Conservation (phyloP, 2,329 filamentous ascomycete genomes). For the Claviceps sp. region DNA sequence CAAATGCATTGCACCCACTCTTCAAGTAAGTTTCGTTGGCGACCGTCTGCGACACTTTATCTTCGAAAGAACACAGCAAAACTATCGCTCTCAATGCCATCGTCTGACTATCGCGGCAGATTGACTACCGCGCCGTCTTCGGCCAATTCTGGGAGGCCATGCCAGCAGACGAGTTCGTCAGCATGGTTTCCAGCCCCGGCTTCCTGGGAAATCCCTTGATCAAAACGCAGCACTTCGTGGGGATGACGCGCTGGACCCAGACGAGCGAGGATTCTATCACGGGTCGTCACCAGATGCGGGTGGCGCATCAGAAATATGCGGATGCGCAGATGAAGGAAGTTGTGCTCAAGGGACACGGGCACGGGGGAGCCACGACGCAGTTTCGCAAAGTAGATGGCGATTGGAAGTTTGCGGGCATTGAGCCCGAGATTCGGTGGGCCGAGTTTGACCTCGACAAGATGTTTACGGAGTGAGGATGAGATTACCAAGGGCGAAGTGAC, state of each 20-base stretch:
- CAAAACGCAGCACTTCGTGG: slow-evolving; percentile 45
- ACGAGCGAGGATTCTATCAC: slow-evolving; percentile 32
- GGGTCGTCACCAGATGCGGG: slow-evolving; percentile 43
- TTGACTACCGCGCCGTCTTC: slow-evolving; percentile 25
- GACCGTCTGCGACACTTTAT: neutral
- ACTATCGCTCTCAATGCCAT: no score
- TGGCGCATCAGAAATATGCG: slow-evolving; percentile 42
- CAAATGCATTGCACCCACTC: slow-evolving; percentile 36
- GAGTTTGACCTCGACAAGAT: slow-evolving; percentile 23
- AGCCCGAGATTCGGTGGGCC: slow-evolving; percentile 39
- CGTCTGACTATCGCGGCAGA: slow-evolving; percentile 2
- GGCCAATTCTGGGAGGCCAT: slow-evolving; percentile 42
- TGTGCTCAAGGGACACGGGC: slow-evolving; percentile 40
- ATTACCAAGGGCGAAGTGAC: no score
- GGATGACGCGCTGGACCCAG: slow-evolving; percentile 38
- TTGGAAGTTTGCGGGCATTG: slow-evolving; percentile 44
- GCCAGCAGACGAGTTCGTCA: slow-evolving; percentile 39
- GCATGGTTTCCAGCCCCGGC: slow-evolving; percentile 34
- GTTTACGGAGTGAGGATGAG: neutral
- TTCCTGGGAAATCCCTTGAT: slow-evolving; percentile 41
- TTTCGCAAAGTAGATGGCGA: slow-evolving; percentile 43
- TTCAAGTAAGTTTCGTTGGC: slow-evolving; percentile 14
- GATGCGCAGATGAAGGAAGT: slow-evolving; percentile 33
- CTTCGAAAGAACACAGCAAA: no score
- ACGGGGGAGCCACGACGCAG: slow-evolving; percentile 39